Conservation (phyloP, 2,329 filamentous ascomycete species). For the Penicillium rolfsii region DNA sequence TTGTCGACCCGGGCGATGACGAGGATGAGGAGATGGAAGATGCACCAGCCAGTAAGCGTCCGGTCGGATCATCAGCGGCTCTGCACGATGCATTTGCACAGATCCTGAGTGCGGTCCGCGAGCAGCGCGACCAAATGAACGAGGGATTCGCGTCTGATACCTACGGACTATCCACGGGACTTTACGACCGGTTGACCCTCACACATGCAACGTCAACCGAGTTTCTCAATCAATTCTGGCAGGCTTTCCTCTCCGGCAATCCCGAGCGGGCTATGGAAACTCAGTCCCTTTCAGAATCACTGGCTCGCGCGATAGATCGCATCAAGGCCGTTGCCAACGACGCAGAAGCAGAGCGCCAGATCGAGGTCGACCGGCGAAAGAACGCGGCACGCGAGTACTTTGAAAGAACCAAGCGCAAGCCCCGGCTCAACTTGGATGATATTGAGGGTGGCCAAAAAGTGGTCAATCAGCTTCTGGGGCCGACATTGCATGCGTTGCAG, state of each 20-base stretch:
- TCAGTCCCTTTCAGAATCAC: conserved; percentile 77
- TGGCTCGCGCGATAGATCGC: conserved; percentile 74
- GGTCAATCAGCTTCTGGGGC: conserved; percentile 75
- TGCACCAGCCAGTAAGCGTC: conserved; percentile 35
- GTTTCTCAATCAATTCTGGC: conserved; percentile 98
- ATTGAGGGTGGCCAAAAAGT: conserved; percentile 75
- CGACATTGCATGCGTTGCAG: conserved; percentile 70
- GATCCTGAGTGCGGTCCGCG: conserved; percentile 62
- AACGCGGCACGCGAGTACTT: conserved; percentile 71
- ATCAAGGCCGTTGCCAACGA: conserved; percentile 79
- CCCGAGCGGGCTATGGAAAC: conserved; percentile 78
- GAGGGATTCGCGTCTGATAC: conserved; percentile 43
- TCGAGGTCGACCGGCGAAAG: conserved; percentile 68
- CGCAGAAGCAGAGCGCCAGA: conserved; percentile 73
- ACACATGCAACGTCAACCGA: conserved; percentile 94
- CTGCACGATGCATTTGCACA: conserved; percentile 59
- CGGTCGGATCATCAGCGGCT: conserved; percentile 71
- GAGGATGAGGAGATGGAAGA: conserved; percentile 63
- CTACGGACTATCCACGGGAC: conserved; percentile 52
- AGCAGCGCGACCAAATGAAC: conserved; percentile 56
- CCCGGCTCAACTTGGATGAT: conserved; percentile 65
- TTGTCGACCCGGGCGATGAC: conserved; percentile 55
- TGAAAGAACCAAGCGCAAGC: conserved; percentile 72
- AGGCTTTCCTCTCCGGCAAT: conserved; percentile 86
- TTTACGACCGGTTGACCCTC: conserved; percentile 66